Conservation (phyloP, 257 asterid genomes). For the Penstemon eatonii region DNA sequence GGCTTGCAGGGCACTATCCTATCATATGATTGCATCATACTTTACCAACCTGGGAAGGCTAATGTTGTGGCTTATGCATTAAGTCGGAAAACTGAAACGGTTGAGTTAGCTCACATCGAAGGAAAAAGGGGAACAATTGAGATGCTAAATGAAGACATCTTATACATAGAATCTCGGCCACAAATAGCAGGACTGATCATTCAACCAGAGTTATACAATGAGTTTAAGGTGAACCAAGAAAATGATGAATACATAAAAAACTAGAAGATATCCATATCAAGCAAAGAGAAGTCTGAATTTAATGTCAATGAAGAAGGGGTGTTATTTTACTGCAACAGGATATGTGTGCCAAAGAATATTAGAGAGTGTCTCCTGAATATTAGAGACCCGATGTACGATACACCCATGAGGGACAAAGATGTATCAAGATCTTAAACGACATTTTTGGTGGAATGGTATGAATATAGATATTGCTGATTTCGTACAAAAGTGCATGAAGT, state of each 20-base stretch:
- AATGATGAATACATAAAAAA: not conserved
- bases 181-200: not conserved
- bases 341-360: not conserved
- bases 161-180: too few relatives aligned
- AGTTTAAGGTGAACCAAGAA: too few relatives aligned
- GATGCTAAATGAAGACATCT: too few relatives aligned
- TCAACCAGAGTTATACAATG: not conserved
- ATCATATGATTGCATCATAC: too few relatives aligned
- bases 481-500: not conserved
- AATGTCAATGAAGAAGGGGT: not conserved
- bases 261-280: not conserved
- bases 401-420: not conserved
- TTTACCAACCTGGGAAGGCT: too few relatives aligned
- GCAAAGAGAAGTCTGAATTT: not conserved
- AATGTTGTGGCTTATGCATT: too few relatives aligned
- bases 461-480: not conserved
- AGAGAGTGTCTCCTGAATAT: not conserved
- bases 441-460: constrained; percentile 12
- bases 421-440: not conserved
- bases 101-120: too few relatives aligned
- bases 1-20: too few relatives aligned
- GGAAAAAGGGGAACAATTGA: too few relatives aligned
- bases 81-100: too few relatives aligned
- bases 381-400: not conserved
- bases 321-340: not conserved